Conservation (phyloP, 495 filamentous ascomycete species). For the Cairneyella variabilis region DNA sequence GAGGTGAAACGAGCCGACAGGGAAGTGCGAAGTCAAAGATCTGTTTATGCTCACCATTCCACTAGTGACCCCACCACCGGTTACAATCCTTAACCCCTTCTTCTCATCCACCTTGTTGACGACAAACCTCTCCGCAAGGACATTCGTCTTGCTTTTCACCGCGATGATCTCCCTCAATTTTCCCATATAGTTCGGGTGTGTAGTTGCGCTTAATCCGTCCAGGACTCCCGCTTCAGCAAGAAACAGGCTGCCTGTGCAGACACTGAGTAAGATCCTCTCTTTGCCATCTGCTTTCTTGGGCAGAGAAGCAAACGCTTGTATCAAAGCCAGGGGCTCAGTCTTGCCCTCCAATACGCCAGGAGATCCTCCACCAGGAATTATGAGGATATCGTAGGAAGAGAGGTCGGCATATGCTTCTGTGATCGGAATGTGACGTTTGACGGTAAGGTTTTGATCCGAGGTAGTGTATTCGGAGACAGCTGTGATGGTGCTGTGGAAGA, state of each 20-base stretch:
- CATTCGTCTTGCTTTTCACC: constrained; percentile 53
- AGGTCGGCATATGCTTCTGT: constrained; percentile 60
- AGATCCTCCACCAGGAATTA: constrained; percentile 60
- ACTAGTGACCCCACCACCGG: constrained; percentile 68
- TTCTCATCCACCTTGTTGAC: constrained; percentile 69
- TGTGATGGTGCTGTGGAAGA: constrained; percentile 66
- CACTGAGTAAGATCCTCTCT: constrained; percentile 65
- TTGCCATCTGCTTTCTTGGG: constrained; percentile 55
- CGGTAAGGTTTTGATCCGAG: constrained; percentile 67
- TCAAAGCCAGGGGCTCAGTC: constrained; percentile 55
- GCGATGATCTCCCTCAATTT: constrained; percentile 52
- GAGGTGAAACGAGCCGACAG: too few species aligned
- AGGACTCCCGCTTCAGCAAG: constrained; percentile 68
- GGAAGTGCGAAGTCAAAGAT: too few species aligned
- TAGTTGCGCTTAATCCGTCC: constrained; percentile 66
- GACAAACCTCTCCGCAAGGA: constrained; percentile 69
- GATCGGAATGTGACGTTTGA: constrained; percentile 63
- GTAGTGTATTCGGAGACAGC: constrained; percentile 48
- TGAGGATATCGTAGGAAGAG: constrained; percentile 63
- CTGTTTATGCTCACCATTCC: too few species aligned
- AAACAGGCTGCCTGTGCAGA: constrained; percentile 71
- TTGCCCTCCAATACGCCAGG: constrained; percentile 48
- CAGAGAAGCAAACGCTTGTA: constrained; percentile 60
- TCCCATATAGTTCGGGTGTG: constrained; percentile 55
- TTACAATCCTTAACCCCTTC: constrained; percentile 64